Evolutionary conservation across 805 yeast genomes (phyloP).

Genomic region (Lipomyces yamadae): DNA sequence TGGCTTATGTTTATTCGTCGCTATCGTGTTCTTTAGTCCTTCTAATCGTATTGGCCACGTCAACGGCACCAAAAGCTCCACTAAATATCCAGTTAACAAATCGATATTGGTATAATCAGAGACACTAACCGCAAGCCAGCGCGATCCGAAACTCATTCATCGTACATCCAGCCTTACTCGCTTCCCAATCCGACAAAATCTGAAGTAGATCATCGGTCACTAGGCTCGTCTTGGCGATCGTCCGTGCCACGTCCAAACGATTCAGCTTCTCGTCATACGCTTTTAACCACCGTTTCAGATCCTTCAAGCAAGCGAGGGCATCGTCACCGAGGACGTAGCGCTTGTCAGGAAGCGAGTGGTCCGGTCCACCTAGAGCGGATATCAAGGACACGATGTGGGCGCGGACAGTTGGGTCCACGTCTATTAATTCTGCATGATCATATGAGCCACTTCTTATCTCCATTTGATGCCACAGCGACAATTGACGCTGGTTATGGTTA

Average conservation of each 20-base stretch:
- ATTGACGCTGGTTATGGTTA: background rate
- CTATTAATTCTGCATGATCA: background rate
- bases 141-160: slow-evolving; percentile 61
- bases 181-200: slow-evolving; percentile 77
- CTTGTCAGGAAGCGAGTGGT: slow-evolving; percentile 56
- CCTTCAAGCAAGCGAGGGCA: slow-evolving; percentile 82
- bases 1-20: slow-evolving; percentile 62
- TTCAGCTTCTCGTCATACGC: slow-evolving; percentile 75
- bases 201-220: slow-evolving; percentile 73
- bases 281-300: slow-evolving; percentile 84
- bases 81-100: slow-evolving; percentile 11
- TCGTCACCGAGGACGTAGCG: slow-evolving; percentile 86
- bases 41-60: slow-evolving; percentile 84
- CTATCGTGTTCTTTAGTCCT: slow-evolving; percentile 59
- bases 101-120: background rate
- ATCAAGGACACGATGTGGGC: slow-evolving; percentile 82
- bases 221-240: slow-evolving; percentile 79
- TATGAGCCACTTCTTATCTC: background rate
- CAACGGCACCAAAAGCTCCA: slow-evolving; percentile 80
- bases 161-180: slow-evolving; percentile 35
- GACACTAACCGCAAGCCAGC: slow-evolving; percentile 54
- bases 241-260: slow-evolving; percentile 81
- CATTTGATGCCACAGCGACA: background rate
- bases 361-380: slow-evolving; percentile 90
- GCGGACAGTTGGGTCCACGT: slow-evolving; percentile 49